These are phyloP conservation scores for Plasmodium inui DNA, from an alignment of 169 alveolate genomes.

Conservation along the genomic window DNA sequence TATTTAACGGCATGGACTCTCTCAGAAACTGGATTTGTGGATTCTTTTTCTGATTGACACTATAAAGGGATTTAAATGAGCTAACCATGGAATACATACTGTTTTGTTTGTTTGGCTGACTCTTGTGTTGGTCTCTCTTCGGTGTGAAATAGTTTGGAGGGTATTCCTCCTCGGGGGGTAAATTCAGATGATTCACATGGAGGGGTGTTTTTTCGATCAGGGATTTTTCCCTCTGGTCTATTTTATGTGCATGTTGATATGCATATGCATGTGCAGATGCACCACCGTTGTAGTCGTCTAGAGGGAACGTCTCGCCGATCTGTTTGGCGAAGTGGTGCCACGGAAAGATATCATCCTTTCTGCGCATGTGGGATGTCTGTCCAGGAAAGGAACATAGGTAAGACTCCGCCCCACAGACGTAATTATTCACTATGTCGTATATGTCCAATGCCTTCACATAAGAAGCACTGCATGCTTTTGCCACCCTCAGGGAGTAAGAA, in stretches of 20 bases:
- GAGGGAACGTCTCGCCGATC: neutral
- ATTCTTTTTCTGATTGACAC: constrained; percentile 19
- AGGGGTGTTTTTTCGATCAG: neutral
- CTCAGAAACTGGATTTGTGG: constrained; percentile 2
- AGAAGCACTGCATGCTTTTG: constrained; percentile 58
- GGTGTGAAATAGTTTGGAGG: neutral
- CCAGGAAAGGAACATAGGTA: neutral
- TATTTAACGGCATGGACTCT: constrained; percentile 50
- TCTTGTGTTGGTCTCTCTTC: neutral
- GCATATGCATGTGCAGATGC: neutral
- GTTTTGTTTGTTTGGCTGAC: neutral
- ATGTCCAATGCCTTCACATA: constrained; percentile 59
- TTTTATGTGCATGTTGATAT: neutral
- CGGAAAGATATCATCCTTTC: neutral
- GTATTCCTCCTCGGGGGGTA: neutral
- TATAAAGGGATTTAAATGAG: constrained; percentile 45
- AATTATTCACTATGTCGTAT: constrained; percentile 47
- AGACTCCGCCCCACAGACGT: neutral
- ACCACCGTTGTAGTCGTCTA: neutral
- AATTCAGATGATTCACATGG: neutral
- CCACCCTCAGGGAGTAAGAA: constrained; percentile 25
- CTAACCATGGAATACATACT: constrained; percentile 24
- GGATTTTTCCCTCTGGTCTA: neutral
- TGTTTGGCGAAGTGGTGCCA: neutral
- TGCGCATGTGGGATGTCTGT: neutral